Base-by-base conservation (phyloP, 2,329 filamentous ascomycete species). In the Ceratocystiopsis brevicomis region DNA sequence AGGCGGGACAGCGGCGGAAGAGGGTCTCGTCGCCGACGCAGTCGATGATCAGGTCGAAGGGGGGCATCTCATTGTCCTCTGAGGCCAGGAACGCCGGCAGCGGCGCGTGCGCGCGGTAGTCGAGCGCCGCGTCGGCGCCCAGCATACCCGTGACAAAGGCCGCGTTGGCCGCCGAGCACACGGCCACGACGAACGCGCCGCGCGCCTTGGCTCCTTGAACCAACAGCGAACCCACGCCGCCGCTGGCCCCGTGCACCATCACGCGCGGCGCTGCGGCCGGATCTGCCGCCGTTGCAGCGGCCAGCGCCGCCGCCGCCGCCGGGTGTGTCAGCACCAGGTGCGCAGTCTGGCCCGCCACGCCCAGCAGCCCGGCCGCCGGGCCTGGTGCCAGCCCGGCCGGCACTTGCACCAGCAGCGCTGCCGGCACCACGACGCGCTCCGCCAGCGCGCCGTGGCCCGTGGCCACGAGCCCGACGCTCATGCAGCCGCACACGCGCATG, bases 191-290 rank as follows among this genome's bases (percentile, higher is more conserved):
- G 40, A 56, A 52, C 3, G 65, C 67, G 0, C 56, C 53, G 42
- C 56, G 47, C 37, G 63, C 58, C 47, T 66, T 57, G 49, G 55
- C 47, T n/a, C 67, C 60, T 54, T 71, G 68, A 39, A 68, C 54
- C 1, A 61, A 55, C 41, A 69, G 50, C 17, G 59, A 59, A 13
- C 68, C 68, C 6, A 71, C 63, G 13, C 66, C 67, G 1, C 68
- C 67, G 49, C 66, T 68, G 17, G 65, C 68, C 4, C 65, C 68
- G 48, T 69, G 67, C 4, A 71, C 55, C 39, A 71, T 49, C 34
- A 69, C 63, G 3, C 59, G 53, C 35, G 61, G 55, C 61, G 21
- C 49, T 49, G 49, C 59, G 55, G 46, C 32, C 32, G 32, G 32
- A 3, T 14, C 11, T 11, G 11, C 59, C 54, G 38, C 19, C 10